Conservation (phyloP, 2,329 filamentous ascomycete genomes). For the Sporothrix curviconia region DNA sequence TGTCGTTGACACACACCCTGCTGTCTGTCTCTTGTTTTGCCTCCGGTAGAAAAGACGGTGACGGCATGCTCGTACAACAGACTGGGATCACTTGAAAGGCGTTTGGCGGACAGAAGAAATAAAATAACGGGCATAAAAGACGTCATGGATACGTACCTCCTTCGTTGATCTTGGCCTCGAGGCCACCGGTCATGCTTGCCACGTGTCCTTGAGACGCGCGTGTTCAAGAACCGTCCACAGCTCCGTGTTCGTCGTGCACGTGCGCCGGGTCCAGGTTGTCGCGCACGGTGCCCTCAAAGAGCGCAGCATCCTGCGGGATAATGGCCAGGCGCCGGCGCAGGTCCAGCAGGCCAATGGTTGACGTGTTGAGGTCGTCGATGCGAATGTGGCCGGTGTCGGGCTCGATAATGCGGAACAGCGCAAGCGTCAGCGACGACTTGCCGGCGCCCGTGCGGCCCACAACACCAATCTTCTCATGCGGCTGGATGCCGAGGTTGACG, state of each 20-base stretch:
- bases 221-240: conserved; percentile 93
- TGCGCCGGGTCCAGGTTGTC: conserved; percentile 95
- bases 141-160: conserved; percentile 60
- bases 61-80: conserved; percentile 11
- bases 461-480: conserved; percentile 95
- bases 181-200: conserved; percentile 73
- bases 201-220: conserved; percentile 91
- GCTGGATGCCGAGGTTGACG: conserved; percentile 84
- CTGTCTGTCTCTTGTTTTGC: no score
- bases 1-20: no score
- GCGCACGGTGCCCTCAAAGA: conserved; percentile 67
- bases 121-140: background rate
- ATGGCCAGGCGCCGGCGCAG: conserved; percentile 85
- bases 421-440: conserved; percentile 88
- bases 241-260: conserved; percentile 92
- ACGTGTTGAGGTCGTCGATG: conserved; percentile 86
- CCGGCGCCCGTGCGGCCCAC: conserved; percentile 93
- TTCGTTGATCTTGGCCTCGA: conserved; percentile 89
- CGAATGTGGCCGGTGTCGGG: conserved; percentile 73
- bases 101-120: background rate
- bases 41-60: conserved; percentile 13
- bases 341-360: conserved; percentile 81
- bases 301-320: conserved; percentile 92
- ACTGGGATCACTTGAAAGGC: no score
- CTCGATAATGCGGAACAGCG: conserved; percentile 94